Conservation (phyloP, 495 filamentous ascomycete genomes). For the Hyphodiscus hymeniophilus region DNA sequence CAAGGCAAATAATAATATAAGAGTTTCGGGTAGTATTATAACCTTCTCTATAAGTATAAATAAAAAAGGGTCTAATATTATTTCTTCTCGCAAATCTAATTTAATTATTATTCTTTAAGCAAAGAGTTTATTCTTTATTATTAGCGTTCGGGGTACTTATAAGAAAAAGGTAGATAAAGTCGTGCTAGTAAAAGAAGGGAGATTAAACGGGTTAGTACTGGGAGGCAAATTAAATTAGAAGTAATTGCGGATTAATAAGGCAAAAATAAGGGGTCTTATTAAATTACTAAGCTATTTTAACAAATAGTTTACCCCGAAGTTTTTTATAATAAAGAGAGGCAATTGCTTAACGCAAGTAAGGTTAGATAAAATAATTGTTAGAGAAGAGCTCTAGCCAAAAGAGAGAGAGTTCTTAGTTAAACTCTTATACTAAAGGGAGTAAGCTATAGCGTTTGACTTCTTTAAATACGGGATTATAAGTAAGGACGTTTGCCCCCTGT, state of each 20-base stretch:
- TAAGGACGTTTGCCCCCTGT: not conserved
- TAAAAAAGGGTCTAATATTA: not conserved
- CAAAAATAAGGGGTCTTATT: not conserved
- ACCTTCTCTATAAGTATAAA: not conserved
- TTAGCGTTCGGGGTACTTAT: not conserved
- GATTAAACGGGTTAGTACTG: not conserved
- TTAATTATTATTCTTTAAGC: not conserved
- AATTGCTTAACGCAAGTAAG: not conserved
- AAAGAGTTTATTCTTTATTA: not conserved
- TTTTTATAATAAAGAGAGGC: not conserved
- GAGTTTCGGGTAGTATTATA: not conserved
- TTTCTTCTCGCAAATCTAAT: not conserved
- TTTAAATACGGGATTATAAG: not conserved
- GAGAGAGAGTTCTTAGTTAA: not conserved
- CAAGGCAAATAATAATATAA: not conserved
- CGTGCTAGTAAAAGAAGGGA: not conserved
- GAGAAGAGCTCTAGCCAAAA: not conserved
- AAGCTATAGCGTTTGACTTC: not conserved
- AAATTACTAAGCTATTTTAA: not conserved
- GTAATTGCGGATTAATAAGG: not conserved
- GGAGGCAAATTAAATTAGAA: not conserved
- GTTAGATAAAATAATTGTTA: not conserved
- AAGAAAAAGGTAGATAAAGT: not conserved
- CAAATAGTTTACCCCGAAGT: not conserved
- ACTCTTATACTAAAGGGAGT: not conserved